A percentile compares a stretch with the other conserved stretches of the same genome.
These are phyloP conservation scores for Vigna angularis DNA, from an alignment of 306 rosid genomes.

Conservation along the genomic window DNA sequence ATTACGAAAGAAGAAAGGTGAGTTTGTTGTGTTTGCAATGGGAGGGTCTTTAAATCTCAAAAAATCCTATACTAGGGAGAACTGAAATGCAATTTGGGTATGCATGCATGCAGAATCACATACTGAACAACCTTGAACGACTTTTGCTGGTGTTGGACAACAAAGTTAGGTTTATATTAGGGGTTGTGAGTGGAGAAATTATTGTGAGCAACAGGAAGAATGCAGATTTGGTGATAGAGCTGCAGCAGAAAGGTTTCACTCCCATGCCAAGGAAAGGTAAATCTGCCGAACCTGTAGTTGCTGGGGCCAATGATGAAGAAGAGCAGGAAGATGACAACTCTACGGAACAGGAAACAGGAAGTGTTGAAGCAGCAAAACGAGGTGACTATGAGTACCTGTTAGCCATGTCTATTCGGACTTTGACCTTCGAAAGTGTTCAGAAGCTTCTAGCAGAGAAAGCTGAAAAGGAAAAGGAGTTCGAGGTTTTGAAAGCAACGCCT, in stretches of 20 bases:
- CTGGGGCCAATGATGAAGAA: constrained; percentile 84
- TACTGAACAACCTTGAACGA: constrained; percentile 66
- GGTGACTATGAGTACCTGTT: constrained; percentile 82
- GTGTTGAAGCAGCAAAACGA: constrained; percentile 47
- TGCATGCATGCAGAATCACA: constrained; percentile 62
- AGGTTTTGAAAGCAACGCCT: constrained; percentile 70
- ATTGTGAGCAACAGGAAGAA: constrained; percentile 77
- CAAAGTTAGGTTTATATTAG: constrained; percentile 87
- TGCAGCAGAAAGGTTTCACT: constrained; percentile 87
- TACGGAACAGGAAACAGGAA: constrained; percentile 59
- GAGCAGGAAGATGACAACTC: constrained; percentile 64
- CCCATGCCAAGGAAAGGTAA: constrained; percentile 85
- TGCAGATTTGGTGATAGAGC: constrained; percentile 79
- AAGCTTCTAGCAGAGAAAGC: constrained; percentile 68
- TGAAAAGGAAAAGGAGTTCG: constrained; percentile 63
- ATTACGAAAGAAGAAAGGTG: constrained; percentile 88
- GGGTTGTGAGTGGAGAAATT: constrained; percentile 85
- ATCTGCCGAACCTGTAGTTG: constrained; percentile 83
- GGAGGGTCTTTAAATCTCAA: neutral
- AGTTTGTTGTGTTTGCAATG: constrained; percentile 9
- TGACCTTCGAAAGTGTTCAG: constrained; percentile 84
- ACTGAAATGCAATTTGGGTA: constrained; percentile 26
- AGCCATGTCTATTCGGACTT: constrained; percentile 78
- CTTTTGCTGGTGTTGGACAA: constrained; percentile 76
- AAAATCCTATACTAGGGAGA: neutral